Base-by-base conservation (phyloP, 2,329 filamentous ascomycete genomes). In the Fusarium nisikadoi region DNA sequence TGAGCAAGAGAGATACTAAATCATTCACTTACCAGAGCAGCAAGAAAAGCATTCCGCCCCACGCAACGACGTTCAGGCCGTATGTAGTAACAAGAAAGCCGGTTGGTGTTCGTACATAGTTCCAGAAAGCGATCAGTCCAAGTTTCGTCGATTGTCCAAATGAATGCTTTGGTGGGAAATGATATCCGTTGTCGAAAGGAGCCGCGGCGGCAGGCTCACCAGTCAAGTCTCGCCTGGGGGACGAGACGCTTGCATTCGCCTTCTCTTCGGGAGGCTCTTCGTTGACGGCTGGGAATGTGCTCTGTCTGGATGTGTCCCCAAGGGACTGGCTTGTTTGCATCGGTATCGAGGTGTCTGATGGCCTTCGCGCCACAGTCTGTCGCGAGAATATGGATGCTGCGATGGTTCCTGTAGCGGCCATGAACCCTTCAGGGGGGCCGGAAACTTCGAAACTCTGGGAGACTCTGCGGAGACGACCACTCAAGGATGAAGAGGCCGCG, bases 41-140 rank as follows among this genome's bases (percentile, higher is more conserved):
- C 23, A 97, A 84, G 82, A 97, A 97, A 38, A 97, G 86, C 94
- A 97, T 97, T 64, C 92, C 94, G 56, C 94, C 94, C 94, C 94
- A 97, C 1, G 93, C 94, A 14, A 97, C 89, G 25, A 97, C 88
- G 71, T 95, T 95, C 63, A 96, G 86, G 17, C 92, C 90, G 80
- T 97, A 97, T 10, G 97, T 80, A 5, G 91, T 92, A 43, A 95
- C 88, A 59, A 93, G 83, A 79, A 96, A 94, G 6, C 94, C 94
- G 60, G 93, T 81, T 0, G 92, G 92, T 0, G 93, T 97, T 41
- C 88, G 83, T 75, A 92, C 89, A 83, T 94, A 97, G 57, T 89
- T 87, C 89, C 90, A 91, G 77, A 93, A 93, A 0, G 88, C 86
- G 33, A 86, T 83, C 17, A 90, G 77, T 4, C 87, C 89, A 57